These are phyloP conservation scores for Gentiana dahurica DNA, from an alignment of 257 asterid genomes.

Conservation along the genomic window DNA sequence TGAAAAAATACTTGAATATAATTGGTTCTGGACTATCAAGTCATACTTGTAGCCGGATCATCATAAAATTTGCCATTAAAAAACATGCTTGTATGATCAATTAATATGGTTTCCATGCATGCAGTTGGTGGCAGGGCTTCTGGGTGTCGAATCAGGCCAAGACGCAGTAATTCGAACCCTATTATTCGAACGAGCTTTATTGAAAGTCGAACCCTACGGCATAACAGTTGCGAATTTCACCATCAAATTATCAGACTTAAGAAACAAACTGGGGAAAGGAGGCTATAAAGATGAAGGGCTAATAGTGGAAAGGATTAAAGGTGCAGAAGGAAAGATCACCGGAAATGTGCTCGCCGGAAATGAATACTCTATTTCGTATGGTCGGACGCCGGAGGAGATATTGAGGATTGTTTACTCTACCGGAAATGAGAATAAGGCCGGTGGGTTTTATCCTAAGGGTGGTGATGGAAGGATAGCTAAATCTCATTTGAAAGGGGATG, in stretches of 20 bases:
- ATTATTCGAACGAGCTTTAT: slow-evolving; percentile 20
- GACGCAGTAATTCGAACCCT: slow-evolving; percentile 34
- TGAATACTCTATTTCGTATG: slow-evolving; percentile 39
- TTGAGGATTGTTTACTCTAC: slow-evolving; percentile 56
- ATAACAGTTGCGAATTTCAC: slow-evolving; percentile 31
- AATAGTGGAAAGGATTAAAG: slow-evolving; percentile 14
- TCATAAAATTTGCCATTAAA: not conserved
- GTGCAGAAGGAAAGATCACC: slow-evolving; percentile 25
- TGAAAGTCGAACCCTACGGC: slow-evolving; percentile 24
- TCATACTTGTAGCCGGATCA: too few relatives aligned
- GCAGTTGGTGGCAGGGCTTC: slow-evolving; percentile 34
- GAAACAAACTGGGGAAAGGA: slow-evolving; percentile 25
- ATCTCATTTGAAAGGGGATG: slow-evolving; percentile 19
- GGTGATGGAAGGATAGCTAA: slow-evolving; percentile 54
- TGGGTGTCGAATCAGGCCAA: slow-evolving; percentile 36
- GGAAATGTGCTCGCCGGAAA: slow-evolving; percentile 40
- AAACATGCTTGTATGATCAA: not conserved
- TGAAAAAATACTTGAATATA: not conserved
- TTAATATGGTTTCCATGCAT: not conserved
- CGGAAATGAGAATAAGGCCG: slow-evolving; percentile 44
- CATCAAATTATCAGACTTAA: slow-evolving; percentile 18
- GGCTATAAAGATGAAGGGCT: slow-evolving; percentile 41
- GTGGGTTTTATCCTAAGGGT: slow-evolving; percentile 77
- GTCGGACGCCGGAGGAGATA: slow-evolving; percentile 60
- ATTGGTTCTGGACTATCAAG: not conserved